phyloP scores from a whole-genome alignment of 2,329 filamentous ascomycete species.

The Thielaviopsis musarum region DNA sequence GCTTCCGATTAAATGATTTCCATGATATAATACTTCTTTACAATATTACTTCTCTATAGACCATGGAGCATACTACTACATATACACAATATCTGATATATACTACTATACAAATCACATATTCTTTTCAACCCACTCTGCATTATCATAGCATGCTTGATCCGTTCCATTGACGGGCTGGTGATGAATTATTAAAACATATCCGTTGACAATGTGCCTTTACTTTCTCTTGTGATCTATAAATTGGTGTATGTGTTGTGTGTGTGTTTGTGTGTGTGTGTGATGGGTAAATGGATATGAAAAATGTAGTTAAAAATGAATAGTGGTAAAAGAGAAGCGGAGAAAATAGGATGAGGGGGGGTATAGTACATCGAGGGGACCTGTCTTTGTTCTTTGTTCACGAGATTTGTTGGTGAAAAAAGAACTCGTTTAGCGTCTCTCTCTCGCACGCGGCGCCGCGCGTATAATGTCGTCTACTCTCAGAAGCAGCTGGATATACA shows the following conservation, averaged over 20 bases:
- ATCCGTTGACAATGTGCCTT: slow-evolving; percentile 7
- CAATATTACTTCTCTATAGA: slow-evolving; percentile 1
- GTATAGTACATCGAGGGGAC: background rate
- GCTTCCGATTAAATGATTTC: slow-evolving; percentile 6
- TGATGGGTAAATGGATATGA: background rate
- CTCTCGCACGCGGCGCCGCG: slow-evolving; percentile 68
- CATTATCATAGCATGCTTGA: background rate
- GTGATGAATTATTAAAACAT: slow-evolving; percentile 1
- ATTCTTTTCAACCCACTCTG: background rate
- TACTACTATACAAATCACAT: background rate
- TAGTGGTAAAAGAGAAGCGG: background rate
- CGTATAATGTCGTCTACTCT: slow-evolving; percentile 97
- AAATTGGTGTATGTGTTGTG: background rate
- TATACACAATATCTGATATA: background rate
- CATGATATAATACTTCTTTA: background rate
- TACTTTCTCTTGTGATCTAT: slow-evolving; percentile 11
- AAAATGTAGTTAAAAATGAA: background rate
- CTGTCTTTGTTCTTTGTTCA: background rate
- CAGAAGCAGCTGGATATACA: slow-evolving; percentile 50
- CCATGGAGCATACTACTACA: background rate
- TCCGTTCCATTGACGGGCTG: too few species aligned
- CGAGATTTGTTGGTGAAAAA: background rate
- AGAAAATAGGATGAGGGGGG: background rate
- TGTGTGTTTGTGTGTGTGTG: background rate
- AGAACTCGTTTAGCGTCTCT: slow-evolving; percentile 41